Base-by-base conservation (phyloP, 345 rosid genomes). In the Lenwebbia sp. region DNA sequence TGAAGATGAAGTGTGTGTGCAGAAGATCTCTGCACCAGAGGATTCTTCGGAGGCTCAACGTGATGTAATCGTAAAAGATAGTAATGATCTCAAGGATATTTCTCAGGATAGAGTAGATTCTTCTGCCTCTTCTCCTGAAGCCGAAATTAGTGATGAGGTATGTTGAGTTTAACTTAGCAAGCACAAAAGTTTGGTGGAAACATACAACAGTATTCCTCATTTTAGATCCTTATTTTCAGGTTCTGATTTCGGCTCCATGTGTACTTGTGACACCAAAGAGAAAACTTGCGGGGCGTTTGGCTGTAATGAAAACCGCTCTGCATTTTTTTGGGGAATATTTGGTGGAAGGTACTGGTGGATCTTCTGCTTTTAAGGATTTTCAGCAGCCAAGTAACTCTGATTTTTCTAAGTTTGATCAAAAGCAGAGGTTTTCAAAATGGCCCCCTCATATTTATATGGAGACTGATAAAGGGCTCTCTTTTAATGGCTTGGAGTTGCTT, bases 321-420 rank as follows among this genome's bases (percentile, higher is more conserved):
- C 98, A 93, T 93, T 96, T 97, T 88, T 97, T 93, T 91, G 98
- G 98, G 84, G 98, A 97, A 85, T 93, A 92, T 89, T 88, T 95
- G 94, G 96, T 96, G 85, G 98, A 97, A 92, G 99, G 98, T 78
- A 94, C 97, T 55, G 96, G 96, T 86, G 98, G 97, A 58, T 92
- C 97, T 86, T 92, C 98, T 87, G 95, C 94, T 86, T 94, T 97
- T 92, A 96, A 92, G 91, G 90, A 94, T 82, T 93, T 94, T 82
- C 89, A 87, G 86, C 88, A 88, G 85, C 83, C 94, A 81, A 88
- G 89, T 88, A 89, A 84, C 90, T 89, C 89, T 88, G 98, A 92
- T 89, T 86, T 83, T 28, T 87, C 90, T 86, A 94, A 93, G 89
- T 89, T 88, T 88, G 96, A 94, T 89, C 93, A 89, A 84, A 95